Conservation (phyloP, 2,329 filamentous ascomycete genomes). For the Paraphaeosphaeria minitans region DNA sequence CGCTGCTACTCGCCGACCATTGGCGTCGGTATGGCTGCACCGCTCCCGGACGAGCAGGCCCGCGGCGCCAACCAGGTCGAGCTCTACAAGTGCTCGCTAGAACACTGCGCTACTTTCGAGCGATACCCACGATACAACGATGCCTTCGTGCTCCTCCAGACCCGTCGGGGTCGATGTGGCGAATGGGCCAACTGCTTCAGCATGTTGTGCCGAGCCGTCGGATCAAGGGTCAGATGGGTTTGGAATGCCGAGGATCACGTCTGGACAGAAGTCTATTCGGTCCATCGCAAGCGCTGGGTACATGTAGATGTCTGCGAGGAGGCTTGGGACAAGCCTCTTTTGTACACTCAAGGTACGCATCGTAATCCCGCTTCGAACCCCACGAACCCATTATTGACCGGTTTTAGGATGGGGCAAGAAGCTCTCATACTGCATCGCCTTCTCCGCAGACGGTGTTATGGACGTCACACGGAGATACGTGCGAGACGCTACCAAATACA, state of each 20-base stretch:
- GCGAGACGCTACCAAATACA: constrained; percentile 71
- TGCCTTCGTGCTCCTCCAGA: constrained; percentile 89
- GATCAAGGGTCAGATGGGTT: constrained; percentile 90
- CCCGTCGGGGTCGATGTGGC: constrained; percentile 81
- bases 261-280: constrained; percentile 97
- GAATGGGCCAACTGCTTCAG: constrained; percentile 99
- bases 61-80: constrained; percentile 88
- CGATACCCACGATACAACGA: constrained; percentile 94
- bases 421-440: constrained; percentile 96
- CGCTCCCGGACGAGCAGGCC: constrained; percentile 86
- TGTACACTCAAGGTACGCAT: constrained; percentile 80
- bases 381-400: constrained; percentile 16
- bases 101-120: constrained; percentile 77
- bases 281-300: constrained; percentile 92
- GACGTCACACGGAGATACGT: constrained; percentile 72
- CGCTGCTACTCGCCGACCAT: constrained; percentile 83
- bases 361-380: not conserved
- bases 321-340: constrained; percentile 88
- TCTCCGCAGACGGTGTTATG: constrained; percentile 82
- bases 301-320: constrained; percentile 95
- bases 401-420: constrained; percentile 83
- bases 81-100: constrained; percentile 82
- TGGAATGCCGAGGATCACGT: constrained; percentile 98
- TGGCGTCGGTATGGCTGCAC: constrained; percentile 79
- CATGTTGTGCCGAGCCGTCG: constrained; percentile 94